phyloP scores from a whole-genome alignment of 1,139 yeast species.

The Taiozyma onychis region DNA sequence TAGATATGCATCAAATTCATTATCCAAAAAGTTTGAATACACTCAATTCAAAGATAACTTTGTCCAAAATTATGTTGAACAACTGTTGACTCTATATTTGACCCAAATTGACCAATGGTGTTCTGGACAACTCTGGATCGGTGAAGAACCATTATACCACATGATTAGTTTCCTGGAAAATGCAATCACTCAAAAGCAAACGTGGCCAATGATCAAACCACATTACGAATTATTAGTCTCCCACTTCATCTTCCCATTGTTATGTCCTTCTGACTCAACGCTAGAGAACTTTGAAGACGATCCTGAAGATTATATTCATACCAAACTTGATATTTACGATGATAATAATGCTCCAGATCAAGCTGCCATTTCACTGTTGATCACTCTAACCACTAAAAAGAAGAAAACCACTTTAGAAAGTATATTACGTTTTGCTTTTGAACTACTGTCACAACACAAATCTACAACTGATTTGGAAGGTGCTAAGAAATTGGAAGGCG shows the following conservation, averaged over 20 bases:
- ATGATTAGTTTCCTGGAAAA: constrained; percentile 68
- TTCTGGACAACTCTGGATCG: constrained; percentile 57
- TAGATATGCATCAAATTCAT: constrained; percentile 56
- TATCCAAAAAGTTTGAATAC: constrained; percentile 48
- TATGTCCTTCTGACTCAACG: constrained; percentile 65
- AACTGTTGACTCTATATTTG: constrained; percentile 58
- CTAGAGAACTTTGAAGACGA: constrained; percentile 80
- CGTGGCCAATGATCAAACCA: constrained; percentile 71
- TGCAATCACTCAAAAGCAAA: constrained; percentile 56
- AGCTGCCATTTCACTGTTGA: constrained; percentile 59
- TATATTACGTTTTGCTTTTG: constrained; percentile 61
- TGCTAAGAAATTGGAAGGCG: constrained; percentile 76
- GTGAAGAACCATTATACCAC: constrained; percentile 60
- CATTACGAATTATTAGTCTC: constrained; percentile 60
- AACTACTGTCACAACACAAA: constrained; percentile 39
- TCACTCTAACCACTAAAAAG: constrained; percentile 64
- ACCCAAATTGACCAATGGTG: constrained; percentile 74
- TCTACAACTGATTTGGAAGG: constrained; percentile 31
- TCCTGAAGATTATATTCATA: constrained; percentile 86
- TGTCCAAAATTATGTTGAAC: constrained; percentile 61
- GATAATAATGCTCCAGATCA: constrained; percentile 62
- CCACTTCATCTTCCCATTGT: constrained; percentile 73
- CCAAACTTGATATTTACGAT: constrained; percentile 60
- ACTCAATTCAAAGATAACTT: constrained; percentile 44
- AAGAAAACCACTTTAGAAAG: constrained; percentile 55